phyloP scores from a whole-genome alignment of 148 eudicot genomes.

The Rhododendron mucronatum region DNA sequence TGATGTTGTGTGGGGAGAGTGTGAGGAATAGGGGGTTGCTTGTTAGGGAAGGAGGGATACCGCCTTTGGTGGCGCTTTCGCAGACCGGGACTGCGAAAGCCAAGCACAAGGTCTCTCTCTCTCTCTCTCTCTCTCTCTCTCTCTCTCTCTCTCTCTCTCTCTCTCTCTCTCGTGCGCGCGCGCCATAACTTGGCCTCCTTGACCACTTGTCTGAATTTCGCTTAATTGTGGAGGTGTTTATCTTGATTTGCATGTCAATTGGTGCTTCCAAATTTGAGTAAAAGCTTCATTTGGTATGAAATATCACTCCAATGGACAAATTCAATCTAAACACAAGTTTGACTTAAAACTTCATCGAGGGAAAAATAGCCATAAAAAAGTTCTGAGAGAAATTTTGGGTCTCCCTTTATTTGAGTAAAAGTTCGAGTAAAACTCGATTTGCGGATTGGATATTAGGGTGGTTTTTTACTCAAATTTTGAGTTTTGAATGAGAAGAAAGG shows the following conservation, averaged over 20 bases:
- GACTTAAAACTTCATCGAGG: neutral
- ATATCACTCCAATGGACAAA: neutral
- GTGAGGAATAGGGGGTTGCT: conserved; percentile 54
- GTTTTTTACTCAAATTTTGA: neutral
- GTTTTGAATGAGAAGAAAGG: neutral
- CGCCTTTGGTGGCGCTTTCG: conserved; percentile 78
- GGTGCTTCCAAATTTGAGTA: neutral
- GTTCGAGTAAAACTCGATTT: neutral
- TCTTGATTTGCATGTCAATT: neutral
- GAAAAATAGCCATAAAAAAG: neutral
- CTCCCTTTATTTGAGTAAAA: too few relatives aligned
- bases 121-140: neutral
- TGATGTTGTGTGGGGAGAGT: conserved; percentile 66
- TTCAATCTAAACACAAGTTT: neutral
- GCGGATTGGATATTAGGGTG: neutral
- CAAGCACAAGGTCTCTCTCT: conserved; percentile 67
- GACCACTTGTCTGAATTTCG: neutral
- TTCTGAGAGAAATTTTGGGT: too few relatives aligned
- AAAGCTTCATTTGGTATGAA: neutral
- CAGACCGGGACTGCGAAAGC: conserved; percentile 67
- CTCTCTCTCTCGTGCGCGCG: too few relatives aligned
- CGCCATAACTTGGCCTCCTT: too few relatives aligned
- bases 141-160: too few relatives aligned
- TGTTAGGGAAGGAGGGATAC: conserved; percentile 85
- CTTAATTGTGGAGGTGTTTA: neutral